Base-by-base conservation (phyloP, 2,329 filamentous ascomycete genomes). In the Pseudonectria buxi region DNA sequence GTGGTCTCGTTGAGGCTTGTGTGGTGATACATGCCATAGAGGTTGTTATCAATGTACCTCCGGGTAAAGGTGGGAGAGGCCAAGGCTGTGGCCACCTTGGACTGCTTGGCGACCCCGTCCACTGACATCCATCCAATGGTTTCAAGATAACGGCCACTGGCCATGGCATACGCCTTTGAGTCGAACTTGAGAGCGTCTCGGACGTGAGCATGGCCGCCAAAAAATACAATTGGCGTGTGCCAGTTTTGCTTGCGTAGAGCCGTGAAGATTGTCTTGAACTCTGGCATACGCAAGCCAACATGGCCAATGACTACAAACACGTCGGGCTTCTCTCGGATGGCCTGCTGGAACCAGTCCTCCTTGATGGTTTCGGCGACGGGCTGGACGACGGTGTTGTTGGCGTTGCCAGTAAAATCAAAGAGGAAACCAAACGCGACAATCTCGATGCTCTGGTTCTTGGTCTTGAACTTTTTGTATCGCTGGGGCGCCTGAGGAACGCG, bases 121-220 rank as follows among this genome's bases (percentile, higher is more conserved):
- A 95, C 78, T 0, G 88, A 94, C 75, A 92, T 79, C 74, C 92
- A 96, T 2, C 90, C 90, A 32, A 96, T 81, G 0, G 90, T 95
- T 65, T 96, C 90, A 69, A 95, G 83, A 59, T 95, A 96, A 1
- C 90, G 76, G 4, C 90, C 90, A 49, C 86, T 92, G 27, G 88
- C 88, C 5, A 96, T 68, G 1, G 82, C 89, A 43, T 84, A 81
- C 0, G 89, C 78, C 35, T 78, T 81, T 26, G 74, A 73, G 58
- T 95, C 90, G 51, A 86, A 95, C 40, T 74, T 77, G 27, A 76
- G 76, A 48, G 86, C 86, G 55, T 95, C 88, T 7, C 90, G 80
- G 30, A 95, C 86, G 56, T 96, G 90, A 2, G 79, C 79, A 54
- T 96, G 90, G 0, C 90, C 90, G 7, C 86, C 90, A 42, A 96